Base-by-base conservation (phyloP, 306 rosid species). In the Ormosia emarginata region DNA sequence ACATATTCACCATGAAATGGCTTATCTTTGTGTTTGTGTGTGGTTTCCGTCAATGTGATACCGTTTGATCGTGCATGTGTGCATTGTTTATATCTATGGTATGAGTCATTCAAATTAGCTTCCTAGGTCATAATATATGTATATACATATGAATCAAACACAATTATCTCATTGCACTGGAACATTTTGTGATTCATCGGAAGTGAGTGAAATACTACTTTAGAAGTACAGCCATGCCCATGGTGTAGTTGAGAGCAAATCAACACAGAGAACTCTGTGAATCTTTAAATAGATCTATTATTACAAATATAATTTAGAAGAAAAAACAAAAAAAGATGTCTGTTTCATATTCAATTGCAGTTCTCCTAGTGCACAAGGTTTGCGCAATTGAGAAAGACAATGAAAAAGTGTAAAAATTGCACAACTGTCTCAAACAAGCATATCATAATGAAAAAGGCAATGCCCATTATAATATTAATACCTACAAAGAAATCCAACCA, bases 401-500 rank as follows among this genome's bases (percentile, higher is more conserved):
- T 8, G 49, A 71, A 80, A 53, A 50, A 80, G 80, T 73, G 82
- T 59, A 41, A 59, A 74, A 81, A 11, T 64, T 83, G 71, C 75
- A 77, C 40, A 71, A 73, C 41, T 80, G 81, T 71, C 86, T 47
- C 64, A 78, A 53, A 67, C 47, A 77, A 75, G 69, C 78, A 84
- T 49, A 73, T 67, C 24, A 61, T 13, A 40, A 87, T 37, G 80
- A 61, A 74, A 78, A 75, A 78, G 43, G 81, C 6, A 68, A 61
- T 46, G 24, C 36, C 71, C 82, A 72, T 67, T 61, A 58, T 65
- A 77, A 67, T 72, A 67, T 50, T 7, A 80, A 75, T 77, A 81
- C 86, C 90, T 86, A 83, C 65, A 79, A 64, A 85, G 75, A 78
- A 83, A 74, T 74, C 76, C 77, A 76, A 69, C 4, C 53, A 36